Evolutionary conservation across 1,284 basidiomycete genomes (phyloP), one percentile per base, ranked within the genome.

Genomic region (Grifola frondosa): DNA sequence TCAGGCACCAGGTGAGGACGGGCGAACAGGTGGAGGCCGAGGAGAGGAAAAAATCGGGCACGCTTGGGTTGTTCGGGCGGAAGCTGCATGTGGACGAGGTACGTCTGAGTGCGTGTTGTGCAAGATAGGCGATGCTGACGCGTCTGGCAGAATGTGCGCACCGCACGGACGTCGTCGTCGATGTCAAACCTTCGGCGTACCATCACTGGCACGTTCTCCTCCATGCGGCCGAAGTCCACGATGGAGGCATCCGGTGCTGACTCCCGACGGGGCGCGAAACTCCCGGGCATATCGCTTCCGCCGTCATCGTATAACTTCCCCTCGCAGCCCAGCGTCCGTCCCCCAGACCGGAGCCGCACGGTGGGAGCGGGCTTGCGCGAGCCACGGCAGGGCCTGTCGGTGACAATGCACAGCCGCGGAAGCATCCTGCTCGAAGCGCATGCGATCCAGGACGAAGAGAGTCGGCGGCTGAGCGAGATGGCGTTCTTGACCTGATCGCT

Each of bases 361-460:
- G 30, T 45, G 23, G 55, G 49, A 26, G 48, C 48, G 19, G 52
- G 48, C 30, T 44, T 40, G 29, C 47, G 54, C 10, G n/a, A n/a
- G n/a, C 50, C 55, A 44, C 64, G 77, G 34, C 57, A 64, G 49
- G 65, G 80, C n/a, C 61, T 84, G 21, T 67, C 68, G 40, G 77
- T 81, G 26, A 77, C 72, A 30, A 74, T 85, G 50, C 76, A 87
- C 56, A 78, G 64, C 48, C 58, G 67, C 11, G 80, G 71, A 39
- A 78, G 68, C 41, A 81, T 87, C 37, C 44, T 77, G 49, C 43
- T 69, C 26, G 70, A 79, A 62, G 65, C 74, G 41, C 69, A 58
- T 37, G 63, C 63, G 30, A 84, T 87, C 36, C 66, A 78, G 58
- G 81, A 87, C 53, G 80, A 77, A 17, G 84, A 87, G 67, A 75